phyloP scores from a whole-genome alignment of 2,329 filamentous ascomycete species.

The Colletotrichum sp. region DNA sequence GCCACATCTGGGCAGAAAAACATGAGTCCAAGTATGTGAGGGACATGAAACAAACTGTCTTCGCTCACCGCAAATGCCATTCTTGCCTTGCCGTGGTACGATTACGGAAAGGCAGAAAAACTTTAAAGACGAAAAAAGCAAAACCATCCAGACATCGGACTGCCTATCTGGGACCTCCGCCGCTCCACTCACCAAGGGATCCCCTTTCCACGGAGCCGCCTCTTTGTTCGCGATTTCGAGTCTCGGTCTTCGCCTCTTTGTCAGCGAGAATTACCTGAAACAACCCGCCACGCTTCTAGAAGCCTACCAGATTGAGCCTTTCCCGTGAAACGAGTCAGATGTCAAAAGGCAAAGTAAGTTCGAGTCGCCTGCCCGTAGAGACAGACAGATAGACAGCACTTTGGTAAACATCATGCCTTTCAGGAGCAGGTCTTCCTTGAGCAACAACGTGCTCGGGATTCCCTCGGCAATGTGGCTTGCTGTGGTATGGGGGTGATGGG shows the following conservation, averaged over 20 bases:
- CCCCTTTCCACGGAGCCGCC: not conserved
- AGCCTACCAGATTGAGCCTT: conserved; percentile 5
- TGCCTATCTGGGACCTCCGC: not conserved
- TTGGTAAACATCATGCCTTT: not conserved
- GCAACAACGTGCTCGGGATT: not conserved
- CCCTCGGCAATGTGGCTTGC: not conserved
- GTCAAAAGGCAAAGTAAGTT: not conserved
- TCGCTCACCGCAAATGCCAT: not conserved
- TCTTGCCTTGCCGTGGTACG: not conserved
- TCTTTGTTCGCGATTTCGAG: not conserved
- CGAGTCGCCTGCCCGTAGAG: not conserved
- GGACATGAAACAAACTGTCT: conserved; percentile 17
- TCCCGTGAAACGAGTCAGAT: conserved; percentile 9
- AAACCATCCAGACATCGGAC: not conserved
- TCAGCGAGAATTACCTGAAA: conserved; percentile 2
- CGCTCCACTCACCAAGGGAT: not conserved
- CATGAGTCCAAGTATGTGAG: not conserved
- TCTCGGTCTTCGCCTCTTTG: not conserved
- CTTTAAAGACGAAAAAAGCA: not conserved
- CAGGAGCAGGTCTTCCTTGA: not conserved
- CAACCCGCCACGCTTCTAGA: conserved; percentile 12
- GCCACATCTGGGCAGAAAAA: not conserved
- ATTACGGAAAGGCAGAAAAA: not conserved
- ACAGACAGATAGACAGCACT: not conserved
- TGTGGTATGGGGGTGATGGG: not conserved